These are phyloP conservation scores for Ceratocystis variospora DNA, from an alignment of 2,329 filamentous ascomycete genomes.

Conservation along the genomic window DNA sequence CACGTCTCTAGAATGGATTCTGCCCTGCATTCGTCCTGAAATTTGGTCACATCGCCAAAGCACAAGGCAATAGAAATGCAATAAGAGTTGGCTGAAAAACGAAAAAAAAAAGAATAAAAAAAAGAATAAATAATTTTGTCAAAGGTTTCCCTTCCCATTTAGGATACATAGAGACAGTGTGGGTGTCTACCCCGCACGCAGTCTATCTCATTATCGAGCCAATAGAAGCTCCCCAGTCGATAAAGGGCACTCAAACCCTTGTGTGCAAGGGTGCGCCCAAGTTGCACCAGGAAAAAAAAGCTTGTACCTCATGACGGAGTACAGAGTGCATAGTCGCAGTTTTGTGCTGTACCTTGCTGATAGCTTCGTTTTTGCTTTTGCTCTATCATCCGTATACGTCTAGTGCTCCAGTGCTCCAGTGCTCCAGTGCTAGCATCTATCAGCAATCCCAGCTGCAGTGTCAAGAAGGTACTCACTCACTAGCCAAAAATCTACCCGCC, in stretches of 20 bases:
- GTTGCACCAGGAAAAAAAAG: neutral
- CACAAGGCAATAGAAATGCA: neutral
- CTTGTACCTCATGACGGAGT: neutral
- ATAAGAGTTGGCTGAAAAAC: neutral
- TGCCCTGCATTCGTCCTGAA: neutral
- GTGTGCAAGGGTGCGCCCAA: neutral
- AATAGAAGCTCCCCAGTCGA: neutral
- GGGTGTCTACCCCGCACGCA: neutral
- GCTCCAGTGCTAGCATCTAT: neutral
- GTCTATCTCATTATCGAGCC: conserved; percentile 8
- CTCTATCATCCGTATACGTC: neutral
- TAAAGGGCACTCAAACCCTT: conserved; percentile 9
- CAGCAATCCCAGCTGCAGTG: neutral
- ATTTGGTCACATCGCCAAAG: neutral
- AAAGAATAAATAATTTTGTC: neutral
- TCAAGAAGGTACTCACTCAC: too few relatives aligned
- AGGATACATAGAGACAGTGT: conserved; percentile 5
- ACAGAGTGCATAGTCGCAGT: neutral
- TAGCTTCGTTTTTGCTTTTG: neutral
- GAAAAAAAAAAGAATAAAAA: neutral
- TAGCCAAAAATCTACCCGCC: neutral
- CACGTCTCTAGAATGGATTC: neutral
- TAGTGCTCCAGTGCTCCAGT: neutral
- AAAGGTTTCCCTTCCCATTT: neutral
- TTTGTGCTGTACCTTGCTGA: neutral